Conservation (phyloP, 345 rosid species). For the Eucalyptus marginata region DNA sequence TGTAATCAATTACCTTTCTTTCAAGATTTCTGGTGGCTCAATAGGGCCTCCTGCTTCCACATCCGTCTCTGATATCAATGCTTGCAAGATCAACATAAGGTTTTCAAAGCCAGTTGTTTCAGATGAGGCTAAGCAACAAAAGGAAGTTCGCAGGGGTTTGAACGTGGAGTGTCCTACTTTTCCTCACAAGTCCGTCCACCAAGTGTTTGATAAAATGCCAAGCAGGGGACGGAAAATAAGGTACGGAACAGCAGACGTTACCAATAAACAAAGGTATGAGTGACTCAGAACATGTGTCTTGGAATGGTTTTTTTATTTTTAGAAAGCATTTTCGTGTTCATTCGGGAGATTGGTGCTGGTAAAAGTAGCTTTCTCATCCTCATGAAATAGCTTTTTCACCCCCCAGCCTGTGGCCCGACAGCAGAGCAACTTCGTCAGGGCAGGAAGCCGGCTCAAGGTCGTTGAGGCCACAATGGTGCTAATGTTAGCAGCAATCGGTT, state of each 20-base stretch:
- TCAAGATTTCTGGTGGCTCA: conserved; percentile 27
- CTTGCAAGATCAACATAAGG: conserved; percentile 35
- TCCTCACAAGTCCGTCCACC: background rate
- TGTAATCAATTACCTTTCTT: conserved; percentile 33
- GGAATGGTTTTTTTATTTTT: background rate
- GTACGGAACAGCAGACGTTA: background rate
- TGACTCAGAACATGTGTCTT: background rate
- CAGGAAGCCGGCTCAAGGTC: too few relatives aligned
- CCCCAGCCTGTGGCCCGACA: too few relatives aligned
- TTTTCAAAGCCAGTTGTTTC: conserved; percentile 66
- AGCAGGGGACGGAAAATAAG: background rate
- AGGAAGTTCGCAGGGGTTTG: background rate
- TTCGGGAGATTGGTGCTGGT: too few relatives aligned
- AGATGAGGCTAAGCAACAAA: conserved; percentile 33
- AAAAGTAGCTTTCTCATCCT: too few relatives aligned
- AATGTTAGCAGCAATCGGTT: background rate
- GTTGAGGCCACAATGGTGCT: background rate
- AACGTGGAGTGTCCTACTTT: background rate
- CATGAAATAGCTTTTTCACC: too few relatives aligned
- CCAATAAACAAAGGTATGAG: background rate
- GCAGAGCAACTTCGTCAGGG: too few relatives aligned
- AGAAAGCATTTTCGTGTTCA: accelerated
- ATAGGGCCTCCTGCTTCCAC: background rate
- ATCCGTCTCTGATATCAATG: too few relatives aligned
- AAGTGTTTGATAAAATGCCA: background rate